phyloP scores from a whole-genome alignment of 2,329 filamentous ascomycete genomes.

The Claviceps africana region DNA sequence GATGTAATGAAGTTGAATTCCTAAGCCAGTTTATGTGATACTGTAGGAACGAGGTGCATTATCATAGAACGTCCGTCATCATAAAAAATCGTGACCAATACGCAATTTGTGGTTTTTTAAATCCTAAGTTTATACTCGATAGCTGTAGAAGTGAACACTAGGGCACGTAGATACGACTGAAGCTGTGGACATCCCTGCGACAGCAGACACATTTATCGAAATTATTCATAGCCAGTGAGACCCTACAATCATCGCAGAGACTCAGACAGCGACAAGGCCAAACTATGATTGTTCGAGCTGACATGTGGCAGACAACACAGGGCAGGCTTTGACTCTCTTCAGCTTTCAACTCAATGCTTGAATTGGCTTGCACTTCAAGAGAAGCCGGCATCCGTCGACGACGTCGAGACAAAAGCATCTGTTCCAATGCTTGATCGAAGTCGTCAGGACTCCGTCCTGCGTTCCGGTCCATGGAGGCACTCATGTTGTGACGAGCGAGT shows the following conservation, averaged over 20 bases:
- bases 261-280: conserved; percentile 95
- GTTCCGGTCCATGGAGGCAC: conserved; percentile 8
- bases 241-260: conserved; percentile 86
- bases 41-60: neutral
- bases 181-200: conserved; percentile 73
- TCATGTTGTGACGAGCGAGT: conserved; percentile 8
- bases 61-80: neutral
- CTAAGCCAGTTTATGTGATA: neutral
- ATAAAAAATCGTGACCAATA: neutral
- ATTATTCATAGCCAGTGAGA: conserved; percentile 91
- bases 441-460: conserved; percentile 40
- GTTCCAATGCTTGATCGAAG: conserved; percentile 42
- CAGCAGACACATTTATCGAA: conserved; percentile 96
- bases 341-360: conserved; percentile 29
- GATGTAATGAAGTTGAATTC: conserved; percentile 52
- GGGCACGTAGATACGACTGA: conserved; percentile 83
- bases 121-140: neutral
- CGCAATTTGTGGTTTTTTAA: neutral
- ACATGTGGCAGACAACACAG: conserved; percentile 85
- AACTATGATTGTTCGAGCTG: conserved; percentile 76
- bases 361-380: neutral
- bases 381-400: conserved; percentile 6
- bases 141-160: conserved; percentile 1
- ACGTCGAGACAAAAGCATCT: conserved; percentile 42
- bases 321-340: conserved; percentile 60